A percentile compares a stretch with the other conserved stretches of the same genome.
Evolutionary conservation across 1,139 yeast species (phyloP).

Genomic region (Suhomyces coccinellae): DNA sequence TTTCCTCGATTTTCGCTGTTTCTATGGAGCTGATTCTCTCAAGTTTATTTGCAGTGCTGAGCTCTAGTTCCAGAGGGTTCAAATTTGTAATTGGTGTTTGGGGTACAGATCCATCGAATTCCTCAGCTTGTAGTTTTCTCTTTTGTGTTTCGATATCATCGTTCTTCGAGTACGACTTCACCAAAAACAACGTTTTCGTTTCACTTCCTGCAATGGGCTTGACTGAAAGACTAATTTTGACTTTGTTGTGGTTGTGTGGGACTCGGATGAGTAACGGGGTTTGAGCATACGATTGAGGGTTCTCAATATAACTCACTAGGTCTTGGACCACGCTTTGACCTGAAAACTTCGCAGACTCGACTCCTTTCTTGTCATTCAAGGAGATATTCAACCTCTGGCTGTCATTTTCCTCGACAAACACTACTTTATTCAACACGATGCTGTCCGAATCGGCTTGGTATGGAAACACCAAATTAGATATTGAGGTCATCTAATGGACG

Average conservation of each 20-base stretch:
- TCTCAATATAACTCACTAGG: conserved; percentile 29
- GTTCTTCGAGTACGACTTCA: conserved; percentile 23
- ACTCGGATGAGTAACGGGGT: conserved; percentile 33
- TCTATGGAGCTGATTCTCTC: conserved; percentile 3
- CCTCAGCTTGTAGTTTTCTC: not conserved
- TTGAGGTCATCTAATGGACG: conserved; percentile 3
- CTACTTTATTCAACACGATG: conserved; percentile 25
- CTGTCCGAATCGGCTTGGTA: conserved; percentile 21
- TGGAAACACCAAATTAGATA: conserved; percentile 27
- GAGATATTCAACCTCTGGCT: conserved; percentile 20
- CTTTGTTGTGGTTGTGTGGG: conserved; percentile 21
- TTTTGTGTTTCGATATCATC: conserved; percentile 15
- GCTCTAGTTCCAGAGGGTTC: not conserved
- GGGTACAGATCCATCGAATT: not conserved
- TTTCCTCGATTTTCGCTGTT: conserved; percentile 2
- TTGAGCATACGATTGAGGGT: conserved; percentile 13
- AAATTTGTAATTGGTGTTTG: not conserved
- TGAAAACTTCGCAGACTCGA: conserved; percentile 18
- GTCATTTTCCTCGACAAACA: conserved; percentile 26
- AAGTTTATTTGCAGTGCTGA: not conserved
- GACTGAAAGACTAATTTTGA: conserved; percentile 32
- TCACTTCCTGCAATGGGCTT: conserved; percentile 12
- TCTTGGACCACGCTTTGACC: conserved; percentile 13
- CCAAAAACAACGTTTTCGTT: conserved; percentile 27
- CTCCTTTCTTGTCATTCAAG: conserved; percentile 21